Evolutionary conservation across 2,329 filamentous ascomycete genomes (phyloP).

Genomic region (Colletotrichum liriopes): DNA sequence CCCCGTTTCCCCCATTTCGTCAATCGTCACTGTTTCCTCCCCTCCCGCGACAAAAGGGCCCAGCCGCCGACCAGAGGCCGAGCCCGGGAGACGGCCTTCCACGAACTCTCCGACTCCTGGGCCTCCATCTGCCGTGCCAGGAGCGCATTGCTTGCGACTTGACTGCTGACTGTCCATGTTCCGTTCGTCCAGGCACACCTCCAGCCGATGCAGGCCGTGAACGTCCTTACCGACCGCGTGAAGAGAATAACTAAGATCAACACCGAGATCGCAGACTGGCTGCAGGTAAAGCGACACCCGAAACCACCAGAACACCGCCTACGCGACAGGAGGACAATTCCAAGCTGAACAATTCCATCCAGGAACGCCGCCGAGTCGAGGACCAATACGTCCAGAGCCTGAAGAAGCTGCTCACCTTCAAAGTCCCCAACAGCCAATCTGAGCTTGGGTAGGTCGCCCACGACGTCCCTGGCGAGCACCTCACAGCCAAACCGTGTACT

Average conservation of each 20-base stretch:
- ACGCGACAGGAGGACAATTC: constrained; percentile 12
- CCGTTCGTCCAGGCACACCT: constrained; percentile 77
- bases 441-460: constrained; percentile 83
- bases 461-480: background rate
- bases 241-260: constrained; percentile 91
- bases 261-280: constrained; percentile 93
- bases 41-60: background rate
- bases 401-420: constrained; percentile 83
- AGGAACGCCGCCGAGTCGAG: constrained; percentile 95
- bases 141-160: constrained; percentile 39
- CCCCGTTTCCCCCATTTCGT: background rate
- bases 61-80: background rate
- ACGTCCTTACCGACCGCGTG: constrained; percentile 87
- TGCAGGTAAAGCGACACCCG: constrained; percentile 77
- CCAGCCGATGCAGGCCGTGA: constrained; percentile 85
- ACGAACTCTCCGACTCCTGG: constrained; percentile 2
- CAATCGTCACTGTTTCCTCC: constrained; percentile 22
- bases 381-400: constrained; percentile 89
- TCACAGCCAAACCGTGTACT: constrained; percentile 9
- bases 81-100: background rate
- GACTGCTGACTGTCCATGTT: constrained; percentile 39
- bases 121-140: constrained; percentile 1
- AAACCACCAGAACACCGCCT: background rate
- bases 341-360: constrained; percentile 44
- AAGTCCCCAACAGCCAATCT: constrained; percentile 80